Base-by-base conservation (phyloP, 1,284 basidiomycete genomes). In the Irpex sp. region DNA sequence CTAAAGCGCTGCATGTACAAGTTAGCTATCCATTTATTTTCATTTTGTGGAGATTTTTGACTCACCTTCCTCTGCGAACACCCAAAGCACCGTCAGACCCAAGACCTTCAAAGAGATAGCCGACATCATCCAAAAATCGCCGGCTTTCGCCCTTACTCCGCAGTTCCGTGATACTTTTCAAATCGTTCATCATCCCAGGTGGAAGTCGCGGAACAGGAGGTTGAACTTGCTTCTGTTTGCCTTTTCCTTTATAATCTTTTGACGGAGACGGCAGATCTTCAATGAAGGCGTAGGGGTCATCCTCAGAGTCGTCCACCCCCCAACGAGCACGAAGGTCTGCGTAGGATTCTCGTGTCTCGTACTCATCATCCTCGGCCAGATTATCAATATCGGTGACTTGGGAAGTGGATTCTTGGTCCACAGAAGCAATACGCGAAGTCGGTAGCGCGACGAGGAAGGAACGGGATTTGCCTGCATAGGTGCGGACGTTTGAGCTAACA, bases 61-160 rank as follows among this genome's bases (percentile, higher is more conserved):
- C n/a, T 71, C 58, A 86, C 89, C 87, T 92, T 15, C 86, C 83
- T 68, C 89, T 80, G 55, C 85, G 80, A n/a, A 92, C 78, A 8
- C 82, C 79, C 19, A 87, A 68, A 4, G 80, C 77, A 13, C 79
- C 81, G 11, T 77, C 77, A 3, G 74, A 70, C 31, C 85, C 83
- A 71, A 93, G 80, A 1, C 91, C 90, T 71, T 93, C 91, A 61
- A 92, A 88, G 2, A 93, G 74, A 74, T 93, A 93, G 0, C 90
- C 91, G 2, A 92, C 82, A 68, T 93, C 91, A 64, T 93, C 91
- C 55, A 91, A 71, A 68, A 93, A 93, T 17, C 90, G 77, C 65
- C 91, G 78, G 59, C 80, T 86, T 74, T 93, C 90, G n/a, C 91
- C 91, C 70, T 89, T 90, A 68, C 83, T 88, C 60, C 90, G 77